phyloP scores from a whole-genome alignment of 2,329 filamentous ascomycete species.

The Penicillium nordicum region DNA sequence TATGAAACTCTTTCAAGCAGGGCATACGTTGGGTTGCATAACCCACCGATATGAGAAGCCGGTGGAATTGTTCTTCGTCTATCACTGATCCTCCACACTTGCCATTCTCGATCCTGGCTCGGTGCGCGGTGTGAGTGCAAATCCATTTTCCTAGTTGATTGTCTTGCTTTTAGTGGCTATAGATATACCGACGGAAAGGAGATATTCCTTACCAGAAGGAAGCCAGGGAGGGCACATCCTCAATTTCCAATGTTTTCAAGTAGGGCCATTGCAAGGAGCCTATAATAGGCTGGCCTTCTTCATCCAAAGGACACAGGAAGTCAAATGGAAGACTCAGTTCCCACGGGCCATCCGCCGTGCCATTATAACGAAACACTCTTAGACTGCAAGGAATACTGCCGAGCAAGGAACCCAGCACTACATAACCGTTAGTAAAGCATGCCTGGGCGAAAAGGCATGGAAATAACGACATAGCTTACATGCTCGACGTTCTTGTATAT shows the following conservation, averaged over 20 bases:
- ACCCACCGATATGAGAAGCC: neutral
- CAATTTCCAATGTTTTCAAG: neutral
- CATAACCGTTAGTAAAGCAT: neutral
- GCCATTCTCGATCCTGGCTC: neutral
- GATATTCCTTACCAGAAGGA: conserved; percentile 4
- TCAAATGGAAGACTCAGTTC: neutral
- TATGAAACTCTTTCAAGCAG: neutral
- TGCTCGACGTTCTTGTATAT: conserved; percentile 8
- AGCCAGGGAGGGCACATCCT: conserved; percentile 1
- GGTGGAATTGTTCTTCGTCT: neutral
- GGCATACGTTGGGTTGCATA: neutral
- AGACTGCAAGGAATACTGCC: neutral
- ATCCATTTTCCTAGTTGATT: neutral
- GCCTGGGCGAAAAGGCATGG: neutral
- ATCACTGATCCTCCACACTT: neutral
- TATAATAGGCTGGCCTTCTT: neutral
- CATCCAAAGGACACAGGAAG: conserved; percentile 2
- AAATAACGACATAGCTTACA: neutral
- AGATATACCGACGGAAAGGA: neutral
- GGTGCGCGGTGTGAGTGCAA: neutral
- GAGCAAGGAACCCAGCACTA: conserved; percentile 1
- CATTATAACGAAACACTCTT: neutral
- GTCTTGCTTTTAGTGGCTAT: neutral
- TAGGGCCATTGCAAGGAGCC: conserved; percentile 1
- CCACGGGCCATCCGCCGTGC: neutral